A percentile compares a stretch with the other conserved stretches of the same genome.
These are phyloP conservation scores for Gossypium aridum DNA, from an alignment of 441 rosid species.

Conservation along the genomic window DNA sequence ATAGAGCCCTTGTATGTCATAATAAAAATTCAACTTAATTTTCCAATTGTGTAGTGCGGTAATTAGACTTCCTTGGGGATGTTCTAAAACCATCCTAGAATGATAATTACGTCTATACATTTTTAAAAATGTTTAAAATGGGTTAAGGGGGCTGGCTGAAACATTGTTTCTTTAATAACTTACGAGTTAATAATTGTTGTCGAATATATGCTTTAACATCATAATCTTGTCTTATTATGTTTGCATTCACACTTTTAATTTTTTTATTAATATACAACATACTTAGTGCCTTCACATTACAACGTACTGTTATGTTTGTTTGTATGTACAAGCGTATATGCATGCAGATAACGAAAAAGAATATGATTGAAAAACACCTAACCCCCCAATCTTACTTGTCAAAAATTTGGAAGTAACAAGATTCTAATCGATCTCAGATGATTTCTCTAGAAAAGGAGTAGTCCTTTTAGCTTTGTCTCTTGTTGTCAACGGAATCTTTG, in stretches of 20 bases:
- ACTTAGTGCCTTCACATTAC: not conserved
- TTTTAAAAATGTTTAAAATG: too few species aligned
- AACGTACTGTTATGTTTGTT: constrained; percentile 2
- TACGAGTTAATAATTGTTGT: not conserved
- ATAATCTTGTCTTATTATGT: not conserved
- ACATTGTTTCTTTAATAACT: not conserved
- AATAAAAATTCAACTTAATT: not conserved
- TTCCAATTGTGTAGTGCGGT: not conserved
- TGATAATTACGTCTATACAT: not conserved
- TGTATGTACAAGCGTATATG: not conserved
- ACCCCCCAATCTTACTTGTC: constrained; percentile 11
- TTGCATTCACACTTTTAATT: not conserved
- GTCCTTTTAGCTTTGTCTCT: constrained; percentile 8
- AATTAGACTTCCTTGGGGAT: not conserved
- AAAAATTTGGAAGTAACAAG: not conserved
- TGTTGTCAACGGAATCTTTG: constrained; percentile 23
- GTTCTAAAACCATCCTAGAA: not conserved
- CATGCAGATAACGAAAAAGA: not conserved
- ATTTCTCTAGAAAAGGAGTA: not conserved
- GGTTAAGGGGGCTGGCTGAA: too few species aligned
- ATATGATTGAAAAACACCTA: not conserved
- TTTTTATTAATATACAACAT: not conserved
- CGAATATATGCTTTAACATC: not conserved
- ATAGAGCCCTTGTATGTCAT: constrained; percentile 13
- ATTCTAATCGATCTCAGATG: not conserved